Base-by-base conservation (phyloP, 495 filamentous ascomycete genomes). In the Aspergillus saccharolyticus region DNA sequence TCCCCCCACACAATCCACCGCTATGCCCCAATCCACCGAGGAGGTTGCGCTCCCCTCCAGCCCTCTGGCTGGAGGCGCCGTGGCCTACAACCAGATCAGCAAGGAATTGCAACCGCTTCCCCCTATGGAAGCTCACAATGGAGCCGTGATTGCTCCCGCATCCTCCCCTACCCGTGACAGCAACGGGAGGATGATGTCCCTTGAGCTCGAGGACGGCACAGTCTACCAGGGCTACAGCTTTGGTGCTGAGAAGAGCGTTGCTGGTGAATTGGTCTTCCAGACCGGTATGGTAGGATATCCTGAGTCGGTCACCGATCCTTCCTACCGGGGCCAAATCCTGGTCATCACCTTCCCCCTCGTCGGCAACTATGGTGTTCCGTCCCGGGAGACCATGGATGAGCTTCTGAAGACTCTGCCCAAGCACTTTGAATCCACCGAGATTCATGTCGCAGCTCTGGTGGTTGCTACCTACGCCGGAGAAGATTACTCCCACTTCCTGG, bases 241-340 rank as follows among this genome's bases (percentile, higher is more conserved):
- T 69, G 94, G 94, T 67, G 90, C 91, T 22, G 80, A 90, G 66
- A 94, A 89, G 80, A 95, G 87, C 68, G 83, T 94, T 64, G 87
- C 93, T 56, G 94, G 94, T 66, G 94, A 98, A 82, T 79, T 97
- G 69, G 94, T 98, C 73, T 98, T 98, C 78, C 94, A 98, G 80
- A 98, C 94, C 50, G 94, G 94, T 68, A 96, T 98, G 94, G 94
- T 98, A 55, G 94, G 94, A 59, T 98, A 98, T 68, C 92, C 94
- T 28, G 94, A 98, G 77, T 92, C 89, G 14, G 81, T 96, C 65
- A 96, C 91, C 51, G 91, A 96, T 64, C 91, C 91, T 58, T 96
- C 91, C 55, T 96, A 96, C 72, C 88, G 88, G 16, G 91, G 91
- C 42, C 91, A 96, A 73, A 91, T 96, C 51, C 82, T 96, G 52